Conservation (phyloP, 768 basidiomycete species). For the Trametes coccinea region DNA sequence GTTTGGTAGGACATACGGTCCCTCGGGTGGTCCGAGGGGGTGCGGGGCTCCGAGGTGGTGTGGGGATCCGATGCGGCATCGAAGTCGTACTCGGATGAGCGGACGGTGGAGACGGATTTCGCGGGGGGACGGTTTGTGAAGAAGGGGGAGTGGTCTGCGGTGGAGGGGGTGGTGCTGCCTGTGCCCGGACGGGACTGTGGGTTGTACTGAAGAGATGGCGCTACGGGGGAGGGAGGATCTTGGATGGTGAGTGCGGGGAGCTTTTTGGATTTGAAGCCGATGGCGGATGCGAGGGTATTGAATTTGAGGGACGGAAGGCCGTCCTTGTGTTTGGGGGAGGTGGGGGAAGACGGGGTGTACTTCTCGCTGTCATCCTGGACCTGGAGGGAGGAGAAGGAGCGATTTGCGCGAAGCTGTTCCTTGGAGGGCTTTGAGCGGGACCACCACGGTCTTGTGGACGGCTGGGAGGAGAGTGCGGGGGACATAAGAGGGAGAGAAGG, state of each 20-base stretch:
- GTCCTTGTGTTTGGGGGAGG: conserved; percentile 28
- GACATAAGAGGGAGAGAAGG: conserved; percentile 29
- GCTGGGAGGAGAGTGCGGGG: conserved; percentile 22
- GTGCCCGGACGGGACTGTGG: conserved; percentile 17
- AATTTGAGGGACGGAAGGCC: conserved; percentile 41
- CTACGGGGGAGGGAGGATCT: conserved; percentile 40
- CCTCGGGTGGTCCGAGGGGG: conserved; percentile 47
- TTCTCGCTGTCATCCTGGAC: conserved; percentile 25
- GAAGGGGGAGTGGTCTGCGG: conserved; percentile 26
- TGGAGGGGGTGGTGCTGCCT: conserved; percentile 16
- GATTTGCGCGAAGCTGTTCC: conserved; percentile 23
- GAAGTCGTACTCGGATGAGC: conserved; percentile 50
- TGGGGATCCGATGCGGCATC: conserved; percentile 30
- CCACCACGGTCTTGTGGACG: conserved; percentile 35
- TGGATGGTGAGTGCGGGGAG: conserved; percentile 50
- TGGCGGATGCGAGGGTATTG: conserved; percentile 57
- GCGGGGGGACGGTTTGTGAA: conserved; percentile 44
- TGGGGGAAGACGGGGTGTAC: conserved; percentile 3
- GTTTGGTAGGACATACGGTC: conserved; percentile 40
- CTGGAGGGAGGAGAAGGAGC: conserved; percentile 24
- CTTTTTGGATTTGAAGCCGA: conserved; percentile 68
- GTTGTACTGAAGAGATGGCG: conserved; percentile 12
- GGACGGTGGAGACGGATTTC: conserved; percentile 59
- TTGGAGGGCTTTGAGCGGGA: conserved; percentile 34
- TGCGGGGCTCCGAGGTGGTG: conserved; percentile 45